Conservation (phyloP, 2,329 filamentous ascomycete genomes). For the Grosmannia serpens region DNA sequence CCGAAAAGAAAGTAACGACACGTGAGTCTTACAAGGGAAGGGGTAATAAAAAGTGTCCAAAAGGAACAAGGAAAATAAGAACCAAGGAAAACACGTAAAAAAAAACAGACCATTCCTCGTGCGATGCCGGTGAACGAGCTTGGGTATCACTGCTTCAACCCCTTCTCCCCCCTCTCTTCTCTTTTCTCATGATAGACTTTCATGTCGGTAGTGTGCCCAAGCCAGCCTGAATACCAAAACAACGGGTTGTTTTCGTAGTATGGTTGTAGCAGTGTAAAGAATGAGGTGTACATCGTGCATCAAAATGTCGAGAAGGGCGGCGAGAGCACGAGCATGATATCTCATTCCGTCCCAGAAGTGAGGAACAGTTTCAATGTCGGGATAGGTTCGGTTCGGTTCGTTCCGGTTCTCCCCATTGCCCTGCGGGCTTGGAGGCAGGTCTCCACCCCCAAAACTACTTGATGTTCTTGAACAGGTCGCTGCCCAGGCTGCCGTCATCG, state of each 20-base stretch:
- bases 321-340: neutral
- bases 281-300: neutral
- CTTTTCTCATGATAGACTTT: neutral
- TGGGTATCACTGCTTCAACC: constrained; percentile 12
- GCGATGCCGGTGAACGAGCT: constrained; percentile 10
- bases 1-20: neutral
- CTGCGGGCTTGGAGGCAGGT: neutral
- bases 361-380: neutral
- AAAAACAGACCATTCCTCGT: constrained; percentile 10
- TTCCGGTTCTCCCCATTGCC: neutral
- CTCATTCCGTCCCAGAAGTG: neutral
- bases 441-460: constrained; percentile 23
- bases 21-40: neutral
- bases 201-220: neutral
- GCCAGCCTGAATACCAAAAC: neutral
- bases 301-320: neutral
- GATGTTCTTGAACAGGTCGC: constrained; percentile 48
- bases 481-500: constrained; percentile 33
- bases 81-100: constrained; percentile 3
- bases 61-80: neutral
- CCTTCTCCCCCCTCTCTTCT: constrained; percentile 5
- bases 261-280: neutral
- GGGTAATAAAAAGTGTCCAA: neutral
- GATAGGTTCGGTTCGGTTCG: neutral
- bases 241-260: neutral